Conservation (phyloP, 306 rosid genomes). For the Cyclanthera cordifolia region DNA sequence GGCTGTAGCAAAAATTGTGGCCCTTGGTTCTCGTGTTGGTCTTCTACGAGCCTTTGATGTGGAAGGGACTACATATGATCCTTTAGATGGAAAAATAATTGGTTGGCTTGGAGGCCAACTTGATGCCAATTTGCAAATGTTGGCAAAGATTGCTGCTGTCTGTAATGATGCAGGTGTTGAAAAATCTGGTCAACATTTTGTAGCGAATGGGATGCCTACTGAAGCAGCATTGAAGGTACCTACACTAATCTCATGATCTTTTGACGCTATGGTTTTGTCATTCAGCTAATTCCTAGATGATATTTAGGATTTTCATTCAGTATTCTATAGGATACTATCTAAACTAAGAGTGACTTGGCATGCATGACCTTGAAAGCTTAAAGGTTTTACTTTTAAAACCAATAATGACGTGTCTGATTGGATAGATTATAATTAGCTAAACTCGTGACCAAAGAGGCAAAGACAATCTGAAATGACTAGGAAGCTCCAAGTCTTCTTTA, state of each 20-base stretch:
- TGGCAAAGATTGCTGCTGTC: slow-evolving; percentile 44
- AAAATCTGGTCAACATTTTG: slow-evolving; percentile 11
- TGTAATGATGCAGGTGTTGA: slow-evolving; percentile 54
- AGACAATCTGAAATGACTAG: neutral
- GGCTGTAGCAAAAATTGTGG: slow-evolving; percentile 48
- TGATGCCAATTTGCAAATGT: slow-evolving; percentile 49
- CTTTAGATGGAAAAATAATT: slow-evolving; percentile 43
- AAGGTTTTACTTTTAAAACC: neutral
- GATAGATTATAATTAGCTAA: neutral
- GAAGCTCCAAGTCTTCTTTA: neutral
- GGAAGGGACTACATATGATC: slow-evolving; percentile 52
- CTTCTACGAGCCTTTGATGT: slow-evolving; percentile 43
- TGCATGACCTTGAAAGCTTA: neutral
- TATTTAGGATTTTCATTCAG: neutral
- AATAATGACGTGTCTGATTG: neutral
- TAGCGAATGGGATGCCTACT: slow-evolving; percentile 15
- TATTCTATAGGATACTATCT: neutral
- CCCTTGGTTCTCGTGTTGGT: slow-evolving; percentile 35
- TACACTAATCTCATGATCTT: slow-evolving; percentile 5
- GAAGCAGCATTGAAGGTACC: slow-evolving; percentile 15
- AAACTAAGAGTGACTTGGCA: slow-evolving; percentile 1
- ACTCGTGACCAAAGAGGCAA: neutral
- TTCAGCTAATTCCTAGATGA: neutral
- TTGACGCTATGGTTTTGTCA: neutral
- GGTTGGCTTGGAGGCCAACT: slow-evolving; percentile 34